Evolutionary conservation across 352 stramenopile species (phyloP).

Genomic region (Globisporangium ultimum): DNA sequence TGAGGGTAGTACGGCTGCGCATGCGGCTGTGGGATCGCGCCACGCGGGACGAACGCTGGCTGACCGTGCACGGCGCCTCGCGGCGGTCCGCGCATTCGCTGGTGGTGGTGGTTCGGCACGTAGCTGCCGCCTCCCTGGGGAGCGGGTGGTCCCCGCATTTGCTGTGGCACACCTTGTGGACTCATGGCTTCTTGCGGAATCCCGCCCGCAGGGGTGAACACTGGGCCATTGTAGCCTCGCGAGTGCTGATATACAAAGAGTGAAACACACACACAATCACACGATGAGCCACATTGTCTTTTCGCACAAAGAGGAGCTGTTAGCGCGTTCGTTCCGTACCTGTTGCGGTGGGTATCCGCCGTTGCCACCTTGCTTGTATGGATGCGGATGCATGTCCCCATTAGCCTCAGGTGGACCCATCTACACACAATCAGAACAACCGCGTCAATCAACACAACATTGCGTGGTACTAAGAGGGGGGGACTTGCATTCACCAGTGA

Average conservation of each 20-base stretch:
- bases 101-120: conserved; percentile 33
- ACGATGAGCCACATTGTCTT: not conserved
- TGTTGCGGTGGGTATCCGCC: conserved; percentile 9
- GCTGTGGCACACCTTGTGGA: conserved; percentile 31
- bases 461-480: too few relatives aligned
- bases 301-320: not conserved
- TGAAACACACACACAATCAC: not conserved
- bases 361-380: conserved; percentile 13
- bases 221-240: conserved; percentile 37
- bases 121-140: conserved; percentile 5
- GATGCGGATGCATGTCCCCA: conserved; percentile 4
- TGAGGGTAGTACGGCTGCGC: conserved; percentile 43
- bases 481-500: not conserved
- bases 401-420: conserved; percentile 5
- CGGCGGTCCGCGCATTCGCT: conserved; percentile 32
- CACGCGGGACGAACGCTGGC: conserved; percentile 30
- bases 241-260: conserved; percentile 17
- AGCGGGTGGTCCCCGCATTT: conserved; percentile 43
- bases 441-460: not conserved
- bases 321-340: not conserved
- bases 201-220: conserved; percentile 32
- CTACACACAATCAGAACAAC: not conserved
- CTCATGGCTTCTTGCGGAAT: conserved; percentile 9
- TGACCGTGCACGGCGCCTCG: conserved; percentile 35
- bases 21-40: conserved; percentile 29